phyloP scores from a whole-genome alignment of 2,329 filamentous ascomycete genomes.

The Fusarium agapanthi region DNA sequence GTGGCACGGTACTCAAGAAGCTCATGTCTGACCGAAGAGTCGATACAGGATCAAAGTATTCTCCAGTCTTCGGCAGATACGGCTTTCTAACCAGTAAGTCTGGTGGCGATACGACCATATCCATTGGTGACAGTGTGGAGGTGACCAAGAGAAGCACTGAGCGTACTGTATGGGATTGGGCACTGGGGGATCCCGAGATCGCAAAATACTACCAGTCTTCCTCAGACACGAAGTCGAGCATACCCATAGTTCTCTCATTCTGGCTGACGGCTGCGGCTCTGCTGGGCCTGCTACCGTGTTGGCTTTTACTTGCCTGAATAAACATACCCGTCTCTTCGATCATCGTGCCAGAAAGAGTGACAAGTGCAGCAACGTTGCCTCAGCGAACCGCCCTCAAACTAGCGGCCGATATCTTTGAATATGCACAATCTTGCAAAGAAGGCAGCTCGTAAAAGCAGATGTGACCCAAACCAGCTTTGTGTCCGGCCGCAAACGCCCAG shows the following conservation, averaged over 20 bases:
- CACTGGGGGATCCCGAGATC: conserved; percentile 39
- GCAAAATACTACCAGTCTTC: conserved; percentile 40
- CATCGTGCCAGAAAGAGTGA: background rate
- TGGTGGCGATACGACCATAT: conserved; percentile 35
- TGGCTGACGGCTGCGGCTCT: conserved; percentile 28
- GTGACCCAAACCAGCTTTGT: conserved; percentile 6
- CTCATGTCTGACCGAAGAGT: conserved; percentile 76
- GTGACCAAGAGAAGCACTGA: conserved; percentile 60
- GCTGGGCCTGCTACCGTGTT: conserved; percentile 26
- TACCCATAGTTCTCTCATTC: conserved; percentile 23
- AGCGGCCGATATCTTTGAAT: background rate
- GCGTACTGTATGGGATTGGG: conserved; percentile 64
- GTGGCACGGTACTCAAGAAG: conserved; percentile 72
- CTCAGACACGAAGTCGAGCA: conserved; percentile 2
- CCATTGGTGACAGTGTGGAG: conserved; percentile 59
- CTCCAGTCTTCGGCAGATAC: conserved; percentile 78
- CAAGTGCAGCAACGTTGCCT: conserved; percentile 1
- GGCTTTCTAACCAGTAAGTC: conserved; percentile 60
- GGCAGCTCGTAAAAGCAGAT: conserved; percentile 5
- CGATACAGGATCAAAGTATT: conserved; percentile 72
- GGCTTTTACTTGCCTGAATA: conserved; percentile 27
- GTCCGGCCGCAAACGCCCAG: conserved; percentile 18
- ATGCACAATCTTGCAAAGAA: background rate
- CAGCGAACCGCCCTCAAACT: background rate
- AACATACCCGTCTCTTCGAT: background rate